These are phyloP conservation scores for Xylariomycetidae sp. DNA, from an alignment of 2,329 filamentous ascomycete species.

Conservation along the genomic window DNA sequence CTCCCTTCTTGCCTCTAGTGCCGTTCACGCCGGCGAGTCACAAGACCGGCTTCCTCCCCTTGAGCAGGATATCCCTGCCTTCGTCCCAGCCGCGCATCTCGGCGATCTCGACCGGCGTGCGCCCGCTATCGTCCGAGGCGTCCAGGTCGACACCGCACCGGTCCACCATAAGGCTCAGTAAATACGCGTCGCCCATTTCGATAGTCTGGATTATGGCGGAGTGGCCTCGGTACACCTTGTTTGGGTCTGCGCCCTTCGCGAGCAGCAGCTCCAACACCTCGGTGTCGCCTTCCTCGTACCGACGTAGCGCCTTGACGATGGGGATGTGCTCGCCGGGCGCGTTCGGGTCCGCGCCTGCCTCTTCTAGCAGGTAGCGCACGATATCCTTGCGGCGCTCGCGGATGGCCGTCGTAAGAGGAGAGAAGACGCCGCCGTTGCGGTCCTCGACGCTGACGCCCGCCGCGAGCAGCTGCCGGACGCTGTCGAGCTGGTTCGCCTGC, in stretches of 20 bases:
- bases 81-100: conserved; percentile 55
- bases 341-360: conserved; percentile 60
- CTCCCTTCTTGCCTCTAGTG: too few relatives aligned
- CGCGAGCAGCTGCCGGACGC: conserved; percentile 59
- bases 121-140: conserved; percentile 48
- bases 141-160: conserved; percentile 47
- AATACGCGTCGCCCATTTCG: conserved; percentile 55
- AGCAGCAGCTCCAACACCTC: conserved; percentile 61
- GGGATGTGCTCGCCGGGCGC: conserved; percentile 66
- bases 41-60: conserved; percentile 14
- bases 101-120: conserved; percentile 54
- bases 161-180: conserved; percentile 48
- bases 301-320: conserved; percentile 63
- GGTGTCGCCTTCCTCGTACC: conserved; percentile 50
- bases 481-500: conserved; percentile 61
- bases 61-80: conserved; percentile 42
- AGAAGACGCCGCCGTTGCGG: conserved; percentile 69
- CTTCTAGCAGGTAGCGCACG: conserved; percentile 55
- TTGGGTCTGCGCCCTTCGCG: conserved; percentile 60
- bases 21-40: too few relatives aligned
- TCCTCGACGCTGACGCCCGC: conserved; percentile 66
- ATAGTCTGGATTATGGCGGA: conserved; percentile 62
- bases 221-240: conserved; percentile 63
- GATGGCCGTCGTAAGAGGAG: conserved; percentile 62
- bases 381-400: conserved; percentile 59